Evolutionary conservation across 805 yeast species (phyloP), one percentile per base, ranked within the genome.

Genomic region (Yarrowia sp.): DNA sequence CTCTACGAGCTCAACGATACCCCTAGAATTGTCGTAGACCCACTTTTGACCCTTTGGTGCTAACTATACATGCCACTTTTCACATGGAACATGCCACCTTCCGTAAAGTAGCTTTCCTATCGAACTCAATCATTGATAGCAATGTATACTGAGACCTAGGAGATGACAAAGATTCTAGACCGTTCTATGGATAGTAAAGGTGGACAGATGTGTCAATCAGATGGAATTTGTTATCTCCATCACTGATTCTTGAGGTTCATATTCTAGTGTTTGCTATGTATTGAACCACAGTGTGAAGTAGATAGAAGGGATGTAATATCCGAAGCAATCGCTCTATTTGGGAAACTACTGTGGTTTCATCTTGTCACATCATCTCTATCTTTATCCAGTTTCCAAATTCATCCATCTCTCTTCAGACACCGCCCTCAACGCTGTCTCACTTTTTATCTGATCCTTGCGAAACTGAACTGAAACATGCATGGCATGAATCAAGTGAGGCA

Each of bases 61-160:
- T 49, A 49, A 10, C 52, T 10, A n/a, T 35, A n/a, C 41, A 35
- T 10, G 36, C 26, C 42, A 53, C 59, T 53, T 53, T 53, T 53
- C 59, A 53, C 59, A 38, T 53, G 59, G 45, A 36, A 40, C 59
- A 53, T 40, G 59, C 59, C 59, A 53, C 59, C 59, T 53, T 53
- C 41, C 59, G 19, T 40, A 53, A 53, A 40, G 45, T 53, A 38
- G 59, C 59, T 38, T 52, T 38, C 12, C 35, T 53, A 53, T 53
- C 59, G 15, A 53, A 53, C 59, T 38, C 45, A 53, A 53, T 53
- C 45, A n/a, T 53, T 40, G 59, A 40, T 40, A 53, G 59, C 59
- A 53, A 53, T 36, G 42, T 32, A n/a, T 36, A 36, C n/a, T 36
- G 56, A 35, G 56, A 35, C 41, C 32, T 5, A 26, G 32, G 32